Evolutionary conservation across 148 eudicot species (phyloP).

Genomic region (Agrostemma githago): DNA sequence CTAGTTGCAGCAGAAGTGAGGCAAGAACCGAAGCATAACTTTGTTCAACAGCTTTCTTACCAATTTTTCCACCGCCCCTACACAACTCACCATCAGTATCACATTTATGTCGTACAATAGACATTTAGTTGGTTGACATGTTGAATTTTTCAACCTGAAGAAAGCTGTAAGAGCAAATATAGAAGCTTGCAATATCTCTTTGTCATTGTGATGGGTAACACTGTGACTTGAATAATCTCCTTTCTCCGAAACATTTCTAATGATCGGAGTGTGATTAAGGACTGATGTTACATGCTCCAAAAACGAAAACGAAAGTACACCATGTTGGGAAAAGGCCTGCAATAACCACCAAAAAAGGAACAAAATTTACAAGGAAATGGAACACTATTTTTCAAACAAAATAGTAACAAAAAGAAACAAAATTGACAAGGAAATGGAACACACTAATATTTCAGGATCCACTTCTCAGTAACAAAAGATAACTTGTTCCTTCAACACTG

Average conservation of each 20-base stretch:
- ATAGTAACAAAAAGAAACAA: not conserved
- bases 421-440: not conserved
- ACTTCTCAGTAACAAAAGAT: not conserved
- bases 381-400: not conserved
- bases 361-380: not conserved
- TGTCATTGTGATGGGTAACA: conserved; percentile 33
- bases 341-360: conserved; percentile 10
- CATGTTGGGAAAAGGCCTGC: conserved; percentile 92
- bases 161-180: conserved; percentile 85
- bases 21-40: conserved; percentile 88
- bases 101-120: not conserved
- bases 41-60: conserved; percentile 85
- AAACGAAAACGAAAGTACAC: conserved; percentile 61
- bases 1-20: conserved; percentile 78
- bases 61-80: conserved; percentile 97
- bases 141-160: conserved; percentile 54
- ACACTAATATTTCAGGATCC: conserved; percentile 2
- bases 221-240: conserved; percentile 53
- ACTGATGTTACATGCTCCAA: conserved; percentile 75
- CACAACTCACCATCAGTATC: conserved; percentile 18
- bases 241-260: conserved; percentile 43
- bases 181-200: conserved; percentile 74
- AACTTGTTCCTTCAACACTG: not conserved
- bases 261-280: conserved; percentile 52
- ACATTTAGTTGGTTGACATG: not conserved